A percentile compares a stretch with the other conserved stretches of the same genome.
phyloP scores from a whole-genome alignment of 768 basidiomycete species.

The Psilocybe subaeruginosa region DNA sequence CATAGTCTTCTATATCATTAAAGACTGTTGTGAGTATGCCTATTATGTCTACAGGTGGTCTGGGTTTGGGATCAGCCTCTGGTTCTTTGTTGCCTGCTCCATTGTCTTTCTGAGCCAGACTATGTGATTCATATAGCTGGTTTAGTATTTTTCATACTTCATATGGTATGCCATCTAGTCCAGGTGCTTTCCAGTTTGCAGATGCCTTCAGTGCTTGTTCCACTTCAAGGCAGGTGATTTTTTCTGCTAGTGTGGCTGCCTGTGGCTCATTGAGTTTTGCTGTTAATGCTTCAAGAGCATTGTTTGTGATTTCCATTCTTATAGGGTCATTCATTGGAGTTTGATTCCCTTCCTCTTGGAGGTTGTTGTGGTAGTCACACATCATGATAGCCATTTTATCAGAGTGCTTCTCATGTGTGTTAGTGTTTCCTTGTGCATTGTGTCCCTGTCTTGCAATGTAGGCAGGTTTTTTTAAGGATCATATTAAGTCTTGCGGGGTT shows the following conservation, averaged over 20 bases:
- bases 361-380: conserved; percentile 25
- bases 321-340: background rate
- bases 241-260: background rate
- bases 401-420: conserved; percentile 21
- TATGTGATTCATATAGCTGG: background rate
- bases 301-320: background rate
- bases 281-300: background rate
- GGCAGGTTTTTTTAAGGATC: background rate
- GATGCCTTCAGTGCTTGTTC: background rate
- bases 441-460: background rate
- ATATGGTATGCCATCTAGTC: conserved; percentile 10
- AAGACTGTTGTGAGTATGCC: conserved; percentile 11
- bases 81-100: no score
- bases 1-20: conserved; percentile 31
- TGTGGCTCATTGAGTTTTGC: background rate
- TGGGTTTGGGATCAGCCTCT: no score
- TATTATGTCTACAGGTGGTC: conserved; percentile 11
- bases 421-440: no score
- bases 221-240: conserved; percentile 5
- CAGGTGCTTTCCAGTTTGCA: conserved; percentile 10
- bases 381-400: conserved; percentile 35
- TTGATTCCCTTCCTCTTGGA: conserved; percentile 24
- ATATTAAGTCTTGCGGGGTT: conserved; percentile 6
- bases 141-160: background rate
- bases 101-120: no score